Evolutionary conservation across 2,329 filamentous ascomycete genomes (phyloP).

Genomic region (Beauveria medogensis): DNA sequence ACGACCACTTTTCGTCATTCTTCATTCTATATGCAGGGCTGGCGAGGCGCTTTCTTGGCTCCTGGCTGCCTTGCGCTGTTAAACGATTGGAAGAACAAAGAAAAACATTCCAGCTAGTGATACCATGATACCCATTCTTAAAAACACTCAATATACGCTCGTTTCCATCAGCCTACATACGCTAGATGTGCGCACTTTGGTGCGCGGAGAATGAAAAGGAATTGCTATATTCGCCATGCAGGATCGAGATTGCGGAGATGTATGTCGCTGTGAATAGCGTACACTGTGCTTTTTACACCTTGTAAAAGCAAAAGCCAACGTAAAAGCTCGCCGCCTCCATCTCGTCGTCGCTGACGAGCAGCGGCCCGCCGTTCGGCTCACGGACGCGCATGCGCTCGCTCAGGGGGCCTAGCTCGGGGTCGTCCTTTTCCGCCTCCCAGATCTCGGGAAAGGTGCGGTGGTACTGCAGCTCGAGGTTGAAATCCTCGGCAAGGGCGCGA

Average conservation of each 20-base stretch:
- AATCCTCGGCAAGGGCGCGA: conserved; percentile 89
- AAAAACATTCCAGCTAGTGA: conserved; percentile 10
- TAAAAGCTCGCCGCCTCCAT: conserved; percentile 91
- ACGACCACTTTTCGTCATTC: neutral
- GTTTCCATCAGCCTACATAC: neutral
- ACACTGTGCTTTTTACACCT: conserved; percentile 52
- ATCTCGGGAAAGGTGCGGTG: conserved; percentile 85
- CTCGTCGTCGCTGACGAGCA: conserved; percentile 76
- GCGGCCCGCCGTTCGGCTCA: conserved; percentile 54
- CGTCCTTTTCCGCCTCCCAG: conserved; percentile 85
- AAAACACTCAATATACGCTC: neutral
- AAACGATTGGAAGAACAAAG: neutral
- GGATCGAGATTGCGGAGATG: neutral
- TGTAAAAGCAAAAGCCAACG: conserved; percentile 93
- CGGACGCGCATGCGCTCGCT: conserved; percentile 95
- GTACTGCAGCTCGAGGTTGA: conserved; percentile 92
- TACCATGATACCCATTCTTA: conserved; percentile 15
- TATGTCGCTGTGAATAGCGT: neutral
- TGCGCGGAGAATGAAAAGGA: neutral
- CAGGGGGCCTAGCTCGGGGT: conserved; percentile 68
- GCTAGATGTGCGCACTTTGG: too few relatives aligned
- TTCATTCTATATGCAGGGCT: neutral
- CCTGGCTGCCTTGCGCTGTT: neutral
- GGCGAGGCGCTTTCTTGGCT: neutral
- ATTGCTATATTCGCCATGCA: neutral